phyloP scores from a whole-genome alignment of 257 asterid genomes.

The Cruciata laevipes region DNA sequence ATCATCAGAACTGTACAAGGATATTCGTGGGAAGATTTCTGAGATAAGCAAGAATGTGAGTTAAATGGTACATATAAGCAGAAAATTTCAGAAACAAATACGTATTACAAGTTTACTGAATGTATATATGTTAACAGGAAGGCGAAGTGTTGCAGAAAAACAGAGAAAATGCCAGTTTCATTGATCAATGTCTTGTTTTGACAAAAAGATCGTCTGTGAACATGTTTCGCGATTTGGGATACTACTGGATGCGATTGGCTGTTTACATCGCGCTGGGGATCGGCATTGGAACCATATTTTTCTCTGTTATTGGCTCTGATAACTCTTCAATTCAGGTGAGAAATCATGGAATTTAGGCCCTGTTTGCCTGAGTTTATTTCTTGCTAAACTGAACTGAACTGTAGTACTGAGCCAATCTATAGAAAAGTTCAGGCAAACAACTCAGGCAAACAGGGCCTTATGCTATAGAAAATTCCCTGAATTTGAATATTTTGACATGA shows the following conservation, averaged over 20 bases:
- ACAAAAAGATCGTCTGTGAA: conserved; percentile 26
- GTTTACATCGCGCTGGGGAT: conserved; percentile 12
- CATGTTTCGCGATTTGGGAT: conserved; percentile 30
- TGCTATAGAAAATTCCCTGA: not conserved
- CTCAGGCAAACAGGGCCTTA: too few relatives aligned
- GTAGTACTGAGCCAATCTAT: too few relatives aligned
- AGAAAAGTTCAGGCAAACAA: too few relatives aligned
- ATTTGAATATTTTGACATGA: too few relatives aligned
- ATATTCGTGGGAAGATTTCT: conserved; percentile 18
- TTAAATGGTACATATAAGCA: not conserved
- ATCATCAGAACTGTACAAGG: conserved; percentile 8
- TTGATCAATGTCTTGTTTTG: conserved; percentile 23
- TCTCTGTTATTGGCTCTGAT: conserved; percentile 14
- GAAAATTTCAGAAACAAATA: not conserved
- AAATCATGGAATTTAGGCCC: not conserved
- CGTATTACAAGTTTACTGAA: too few relatives aligned
- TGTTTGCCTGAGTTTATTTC: too few relatives aligned
- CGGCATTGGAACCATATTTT: conserved; percentile 23
- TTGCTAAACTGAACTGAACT: too few relatives aligned
- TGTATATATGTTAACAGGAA: conserved; percentile 15
- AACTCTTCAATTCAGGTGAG: conserved; percentile 20
- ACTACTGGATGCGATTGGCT: conserved; percentile 28
- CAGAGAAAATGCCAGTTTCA: conserved; percentile 19
- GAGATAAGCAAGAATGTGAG: conserved; percentile 22
- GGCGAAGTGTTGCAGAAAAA: conserved; percentile 20